These are phyloP conservation scores for Inonotus obliquus DNA, from an alignment of 1,284 basidiomycete genomes.

Conservation along the genomic window DNA sequence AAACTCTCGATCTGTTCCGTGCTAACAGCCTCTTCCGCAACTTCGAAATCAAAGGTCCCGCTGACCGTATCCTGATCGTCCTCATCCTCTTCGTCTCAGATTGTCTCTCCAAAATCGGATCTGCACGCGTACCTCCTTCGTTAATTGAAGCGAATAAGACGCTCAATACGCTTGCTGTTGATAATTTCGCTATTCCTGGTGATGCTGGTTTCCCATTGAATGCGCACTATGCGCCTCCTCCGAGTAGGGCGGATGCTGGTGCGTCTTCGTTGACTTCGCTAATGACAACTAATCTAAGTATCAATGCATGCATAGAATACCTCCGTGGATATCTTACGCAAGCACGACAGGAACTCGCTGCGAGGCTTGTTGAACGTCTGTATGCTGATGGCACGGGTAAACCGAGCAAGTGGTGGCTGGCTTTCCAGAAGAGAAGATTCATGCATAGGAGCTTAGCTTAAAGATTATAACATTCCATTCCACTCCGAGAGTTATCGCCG, in stretches of 20 bases:
- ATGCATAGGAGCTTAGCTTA: conserved; percentile 84
- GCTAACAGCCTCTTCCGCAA: conserved; percentile 99
- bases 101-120: conserved; percentile 87
- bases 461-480: conserved; percentile 23
- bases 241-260: conserved; percentile 81
- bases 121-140: conserved; percentile 56
- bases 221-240: conserved; percentile 83
- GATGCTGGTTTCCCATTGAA: conserved; percentile 96
- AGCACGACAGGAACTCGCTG: conserved; percentile 86
- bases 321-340: conserved; percentile 91
- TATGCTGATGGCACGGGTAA: conserved; percentile 85
- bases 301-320: conserved; percentile 49
- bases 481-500: background rate
- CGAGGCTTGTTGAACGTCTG: conserved; percentile 81
- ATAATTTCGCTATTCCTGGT: conserved; percentile 91
- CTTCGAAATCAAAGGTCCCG: conserved; percentile 99
- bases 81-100: conserved; percentile 98
- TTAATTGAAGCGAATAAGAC: conserved; percentile 87
- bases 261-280: conserved; percentile 27
- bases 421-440: conserved; percentile 95
- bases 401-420: conserved; percentile 99
- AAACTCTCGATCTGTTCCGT: conserved; percentile 95
- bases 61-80: conserved; percentile 94
- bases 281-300: background rate
- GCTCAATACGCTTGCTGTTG: conserved; percentile 88